These are phyloP conservation scores for Phytophthora cactorum DNA, from an alignment of 352 stramenopile genomes.

Conservation along the genomic window DNA sequence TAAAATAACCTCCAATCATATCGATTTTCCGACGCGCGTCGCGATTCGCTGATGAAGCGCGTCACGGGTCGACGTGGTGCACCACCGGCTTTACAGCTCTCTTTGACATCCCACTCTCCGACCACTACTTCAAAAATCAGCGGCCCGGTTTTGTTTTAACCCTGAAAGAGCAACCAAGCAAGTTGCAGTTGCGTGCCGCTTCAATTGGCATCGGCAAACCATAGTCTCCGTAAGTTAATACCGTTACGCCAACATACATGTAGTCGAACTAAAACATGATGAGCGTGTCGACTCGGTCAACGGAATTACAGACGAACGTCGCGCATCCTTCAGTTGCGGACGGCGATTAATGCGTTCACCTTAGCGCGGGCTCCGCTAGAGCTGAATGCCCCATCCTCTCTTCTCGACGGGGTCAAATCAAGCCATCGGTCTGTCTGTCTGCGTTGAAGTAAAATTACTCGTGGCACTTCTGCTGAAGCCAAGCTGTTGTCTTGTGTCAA, in stretches of 20 bases:
- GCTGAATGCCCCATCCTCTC: slow-evolving; percentile 15
- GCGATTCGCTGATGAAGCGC: slow-evolving; percentile 15
- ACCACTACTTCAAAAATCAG: slow-evolving; percentile 31
- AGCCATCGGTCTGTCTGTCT: slow-evolving; percentile 18
- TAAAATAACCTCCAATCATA: slow-evolving; percentile 7
- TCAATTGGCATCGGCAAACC: neutral
- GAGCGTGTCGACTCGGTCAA: slow-evolving; percentile 1
- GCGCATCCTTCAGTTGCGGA: neutral
- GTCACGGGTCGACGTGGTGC: slow-evolving; percentile 23
- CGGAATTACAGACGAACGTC: slow-evolving; percentile 12
- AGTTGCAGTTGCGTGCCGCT: slow-evolving; percentile 15
- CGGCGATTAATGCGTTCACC: neutral
- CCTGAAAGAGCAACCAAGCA: slow-evolving; percentile 8
- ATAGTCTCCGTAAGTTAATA: slow-evolving; percentile 2
- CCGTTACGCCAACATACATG: no score
- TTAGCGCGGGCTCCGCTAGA: neutral
- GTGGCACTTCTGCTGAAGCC: slow-evolving; percentile 18
- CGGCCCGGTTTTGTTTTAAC: neutral
- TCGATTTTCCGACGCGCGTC: no score
- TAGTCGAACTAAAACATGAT: slow-evolving; percentile 1
- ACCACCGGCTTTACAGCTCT: slow-evolving; percentile 13
- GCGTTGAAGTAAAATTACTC: slow-evolving; percentile 18
- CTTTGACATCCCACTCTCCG: slow-evolving; percentile 18
- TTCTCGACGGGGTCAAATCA: slow-evolving; percentile 10
- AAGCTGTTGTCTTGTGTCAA: slow-evolving; percentile 11